These are phyloP conservation scores for Fusarium avenaceum DNA, from an alignment of 2,329 filamentous ascomycete genomes.

Conservation along the genomic window DNA sequence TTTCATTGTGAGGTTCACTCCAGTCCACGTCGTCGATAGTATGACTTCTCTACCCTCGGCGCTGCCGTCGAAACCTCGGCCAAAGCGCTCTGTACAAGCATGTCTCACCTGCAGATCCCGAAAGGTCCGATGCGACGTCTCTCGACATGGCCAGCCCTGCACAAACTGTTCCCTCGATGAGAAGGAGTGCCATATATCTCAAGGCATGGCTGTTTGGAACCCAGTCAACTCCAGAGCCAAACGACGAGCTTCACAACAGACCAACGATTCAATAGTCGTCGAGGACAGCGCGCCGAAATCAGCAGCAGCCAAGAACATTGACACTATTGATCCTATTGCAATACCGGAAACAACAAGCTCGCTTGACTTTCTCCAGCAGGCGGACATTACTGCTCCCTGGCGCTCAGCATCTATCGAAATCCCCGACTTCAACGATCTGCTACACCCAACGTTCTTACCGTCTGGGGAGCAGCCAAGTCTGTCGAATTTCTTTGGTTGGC, in stretches of 20 bases:
- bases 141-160: neutral
- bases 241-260: slow-evolving; percentile 8
- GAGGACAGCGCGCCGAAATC: neutral
- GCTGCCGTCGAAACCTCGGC: neutral
- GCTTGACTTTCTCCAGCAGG: neutral
- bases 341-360: slow-evolving; percentile 3
- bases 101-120: slow-evolving; percentile 6
- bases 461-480: neutral
- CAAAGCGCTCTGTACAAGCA: neutral
- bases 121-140: slow-evolving; percentile 14
- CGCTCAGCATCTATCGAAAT: neutral
- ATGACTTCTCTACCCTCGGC: neutral
- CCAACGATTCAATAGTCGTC: neutral
- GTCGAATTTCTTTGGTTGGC: neutral
- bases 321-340: neutral
- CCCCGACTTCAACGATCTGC: neutral
- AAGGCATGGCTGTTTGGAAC: neutral
- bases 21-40: neutral
- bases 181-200: neutral
- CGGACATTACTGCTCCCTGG: slow-evolving; percentile 3
- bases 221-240: slow-evolving; percentile 2
- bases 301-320: neutral
- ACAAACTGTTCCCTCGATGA: slow-evolving; percentile 4
- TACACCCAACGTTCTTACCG: neutral
- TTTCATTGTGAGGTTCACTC: neutral